Conservation (phyloP, 1,284 basidiomycete genomes). For the Somion occarium region DNA sequence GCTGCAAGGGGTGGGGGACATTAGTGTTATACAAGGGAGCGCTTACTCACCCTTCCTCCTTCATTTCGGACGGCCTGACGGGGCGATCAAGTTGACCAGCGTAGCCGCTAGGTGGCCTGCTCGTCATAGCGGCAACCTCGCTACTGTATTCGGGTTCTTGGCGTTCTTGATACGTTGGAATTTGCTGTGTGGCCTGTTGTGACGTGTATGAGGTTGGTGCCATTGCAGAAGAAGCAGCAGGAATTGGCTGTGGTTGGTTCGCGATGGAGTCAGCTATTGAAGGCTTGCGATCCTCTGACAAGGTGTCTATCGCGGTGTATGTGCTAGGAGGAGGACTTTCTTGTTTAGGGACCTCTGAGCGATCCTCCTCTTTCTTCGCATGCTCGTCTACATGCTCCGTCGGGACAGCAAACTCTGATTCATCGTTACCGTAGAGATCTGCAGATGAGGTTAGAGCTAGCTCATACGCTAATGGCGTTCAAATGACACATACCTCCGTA, state of each 20-base stretch:
- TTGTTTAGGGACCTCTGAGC: conserved; percentile 23
- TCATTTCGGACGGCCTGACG: conserved; percentile 90
- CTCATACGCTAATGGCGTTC: neutral
- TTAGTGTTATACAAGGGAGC: conserved; percentile 6
- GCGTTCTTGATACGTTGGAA: conserved; percentile 71
- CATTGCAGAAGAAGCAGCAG: conserved; percentile 16
- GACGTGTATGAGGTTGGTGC: conserved; percentile 20
- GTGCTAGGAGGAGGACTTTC: conserved; percentile 12
- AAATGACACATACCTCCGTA: conserved; percentile 59
- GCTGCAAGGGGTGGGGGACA: neutral
- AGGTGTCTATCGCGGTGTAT: neutral
- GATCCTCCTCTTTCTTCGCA: conserved; percentile 23
- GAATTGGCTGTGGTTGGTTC: conserved; percentile 9
- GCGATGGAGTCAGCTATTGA: conserved; percentile 9
- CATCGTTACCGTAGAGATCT: conserved; percentile 81
- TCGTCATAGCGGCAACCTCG: conserved; percentile 22
- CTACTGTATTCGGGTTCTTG: conserved; percentile 42
- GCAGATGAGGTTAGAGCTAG: conserved; percentile 13
- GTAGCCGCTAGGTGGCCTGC: conserved; percentile 21
- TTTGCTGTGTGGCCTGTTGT: conserved; percentile 49
- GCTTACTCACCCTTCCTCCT: conserved; percentile 93
- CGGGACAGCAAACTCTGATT: conserved; percentile 50
- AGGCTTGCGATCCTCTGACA: conserved; percentile 8
- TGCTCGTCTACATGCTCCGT: conserved; percentile 32
- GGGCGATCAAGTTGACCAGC: conserved; percentile 49